Percentiles rank a stretch among this genome's conserved stretches.
These are phyloP conservation scores for Zygosaccharomyces gambellarensis DNA, from an alignment of 805 yeast species.

Conservation along the genomic window DNA sequence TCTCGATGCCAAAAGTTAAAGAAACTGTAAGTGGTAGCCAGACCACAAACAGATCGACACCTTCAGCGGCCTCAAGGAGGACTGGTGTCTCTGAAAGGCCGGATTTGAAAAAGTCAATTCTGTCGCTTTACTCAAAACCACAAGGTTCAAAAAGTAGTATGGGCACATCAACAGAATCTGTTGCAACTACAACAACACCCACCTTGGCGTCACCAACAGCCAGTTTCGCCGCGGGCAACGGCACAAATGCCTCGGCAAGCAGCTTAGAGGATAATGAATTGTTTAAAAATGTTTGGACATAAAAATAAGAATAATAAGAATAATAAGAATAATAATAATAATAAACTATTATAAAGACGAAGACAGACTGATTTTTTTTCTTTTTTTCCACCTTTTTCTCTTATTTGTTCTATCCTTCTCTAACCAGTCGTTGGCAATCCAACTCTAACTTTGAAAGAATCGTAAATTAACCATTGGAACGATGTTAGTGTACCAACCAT, in stretches of 20 bases:
- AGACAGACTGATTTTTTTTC: neutral
- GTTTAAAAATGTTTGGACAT: slow-evolving; percentile 64
- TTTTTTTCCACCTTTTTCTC: neutral
- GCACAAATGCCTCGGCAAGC: slow-evolving; percentile 14
- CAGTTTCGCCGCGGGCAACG: slow-evolving; percentile 7
- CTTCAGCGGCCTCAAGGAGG: slow-evolving; percentile 1
- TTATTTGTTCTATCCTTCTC: neutral
- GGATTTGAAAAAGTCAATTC: slow-evolving; percentile 85
- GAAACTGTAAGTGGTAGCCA: slow-evolving; percentile 2
- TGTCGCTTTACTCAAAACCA: slow-evolving; percentile 77
- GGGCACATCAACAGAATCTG: neutral
- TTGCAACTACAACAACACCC: slow-evolving; percentile 34
- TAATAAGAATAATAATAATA: neutral
- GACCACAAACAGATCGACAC: neutral
- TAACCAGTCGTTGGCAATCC: slow-evolving; percentile 94
- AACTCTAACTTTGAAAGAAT: slow-evolving; percentile 88
- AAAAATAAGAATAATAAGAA: slow-evolving; percentile 3
- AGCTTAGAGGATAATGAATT: slow-evolving; percentile 54
- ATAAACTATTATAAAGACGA: neutral
- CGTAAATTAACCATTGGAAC: slow-evolving; percentile 94
- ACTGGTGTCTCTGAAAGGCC: slow-evolving; percentile 44
- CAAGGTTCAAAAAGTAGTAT: slow-evolving; percentile 1
- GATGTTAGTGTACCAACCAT: slow-evolving; percentile 98
- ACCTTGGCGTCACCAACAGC: slow-evolving; percentile 18
- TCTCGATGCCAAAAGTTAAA: slow-evolving; percentile 11